Percentiles rank a stretch among this genome's conserved stretches.
phyloP scores from a whole-genome alignment of 441 rosid genomes.

The Croton setiger region DNA sequence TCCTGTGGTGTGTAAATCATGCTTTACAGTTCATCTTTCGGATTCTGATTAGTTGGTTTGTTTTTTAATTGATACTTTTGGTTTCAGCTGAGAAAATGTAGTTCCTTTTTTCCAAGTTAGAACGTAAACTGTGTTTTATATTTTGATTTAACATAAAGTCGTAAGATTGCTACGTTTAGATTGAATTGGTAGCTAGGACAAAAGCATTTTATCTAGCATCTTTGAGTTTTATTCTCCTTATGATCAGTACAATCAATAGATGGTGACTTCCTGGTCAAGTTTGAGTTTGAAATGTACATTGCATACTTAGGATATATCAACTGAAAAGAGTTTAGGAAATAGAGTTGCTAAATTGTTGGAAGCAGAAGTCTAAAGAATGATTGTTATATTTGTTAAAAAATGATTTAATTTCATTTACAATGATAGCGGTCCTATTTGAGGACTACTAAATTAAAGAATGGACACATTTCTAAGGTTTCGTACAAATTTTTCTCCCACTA shows the following conservation, averaged over 20 bases:
- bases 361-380: not conserved
- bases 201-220: not conserved
- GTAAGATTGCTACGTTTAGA: not conserved
- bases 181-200: not conserved
- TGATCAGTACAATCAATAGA: not conserved
- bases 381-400: not conserved
- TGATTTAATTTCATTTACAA: no score
- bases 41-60: no score
- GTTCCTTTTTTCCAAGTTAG: no score
- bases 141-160: not conserved
- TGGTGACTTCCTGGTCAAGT: not conserved
- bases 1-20: not conserved
- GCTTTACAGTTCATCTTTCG: not conserved
- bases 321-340: not conserved
- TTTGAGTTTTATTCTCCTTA: not conserved
- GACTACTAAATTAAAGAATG: constrained; percentile 24
- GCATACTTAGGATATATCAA: not conserved
- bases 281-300: not conserved
- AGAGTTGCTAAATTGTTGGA: not conserved
- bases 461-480: constrained; percentile 40
- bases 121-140: not conserved
- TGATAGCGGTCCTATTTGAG: not conserved
- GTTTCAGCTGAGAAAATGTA: no score
- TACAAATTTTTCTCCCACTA: constrained; percentile 48
- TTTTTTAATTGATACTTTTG: no score